Evolutionary conservation across 352 stramenopile species (phyloP), one percentile per base, ranked within the genome.

Genomic region (Peronospora destructor): DNA sequence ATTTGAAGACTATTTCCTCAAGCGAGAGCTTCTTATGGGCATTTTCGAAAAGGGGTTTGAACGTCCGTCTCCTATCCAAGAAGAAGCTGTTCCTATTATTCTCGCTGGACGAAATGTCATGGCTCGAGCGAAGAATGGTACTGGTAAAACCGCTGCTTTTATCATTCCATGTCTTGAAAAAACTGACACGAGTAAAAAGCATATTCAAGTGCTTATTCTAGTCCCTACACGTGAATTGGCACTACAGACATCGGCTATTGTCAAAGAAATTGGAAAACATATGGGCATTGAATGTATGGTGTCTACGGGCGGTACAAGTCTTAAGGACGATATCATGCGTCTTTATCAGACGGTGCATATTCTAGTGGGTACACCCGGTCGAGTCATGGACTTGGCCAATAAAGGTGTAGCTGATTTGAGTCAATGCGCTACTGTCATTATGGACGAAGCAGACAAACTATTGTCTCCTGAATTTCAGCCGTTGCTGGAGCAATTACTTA

Each of bases 21-120:
- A 99, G 76, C 82, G 94, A 44, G 95, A 99, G 58, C 78, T 99
- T 44, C 73, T 99, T 19, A 99, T 98, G 95, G 97, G 95, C 45
- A 99, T 99, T 68, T 99, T 98, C 56, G 96, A 99, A 63, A 99
- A 98, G 65, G 97, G 96, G 17, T 99, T 99, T 67, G 97, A 99
- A 64, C 95, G 96, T 30, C 97, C 97, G 28, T 98, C 91, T 26
- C 96, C 97, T 11, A 98, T 99, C 59, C 97, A 99, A 63, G 96
- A 99, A 72, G 94, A 99, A 64, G 95, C 96, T 11, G 98, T 99
- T 52, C 97, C 97, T 13, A 98, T 99, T 57, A 98, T 99, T 47
- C 64, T 99, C 13, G 91, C 97, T 6, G 97, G 97, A 35, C 79
- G 94, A 23, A 98, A 99, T 69, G 91, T 98, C 26, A 92, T 99